Percentiles rank a stretch among this genome's conserved stretches.
Conservation (phyloP, 768 basidiomycete genomes). For the Amanita brunnescens region DNA sequence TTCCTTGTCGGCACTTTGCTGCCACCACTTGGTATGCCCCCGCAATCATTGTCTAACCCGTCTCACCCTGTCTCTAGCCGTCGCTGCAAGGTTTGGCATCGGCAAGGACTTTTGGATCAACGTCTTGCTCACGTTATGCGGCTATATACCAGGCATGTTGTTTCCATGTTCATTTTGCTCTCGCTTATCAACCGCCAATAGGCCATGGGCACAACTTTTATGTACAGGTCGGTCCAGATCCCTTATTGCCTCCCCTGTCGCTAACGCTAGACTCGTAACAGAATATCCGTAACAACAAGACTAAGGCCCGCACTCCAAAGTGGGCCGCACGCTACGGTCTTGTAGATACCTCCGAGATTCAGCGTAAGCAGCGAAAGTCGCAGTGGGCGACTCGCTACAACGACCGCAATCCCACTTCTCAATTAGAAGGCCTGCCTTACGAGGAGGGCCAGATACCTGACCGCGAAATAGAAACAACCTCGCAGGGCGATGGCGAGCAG, state of each 20-base stretch:
- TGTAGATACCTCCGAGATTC: constrained; percentile 69
- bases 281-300: constrained; percentile 97
- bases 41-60: constrained; percentile 3
- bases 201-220: constrained; percentile 93
- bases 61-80: constrained; percentile 43
- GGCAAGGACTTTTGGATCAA: constrained; percentile 91
- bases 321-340: constrained; percentile 91
- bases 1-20: constrained; percentile 87
- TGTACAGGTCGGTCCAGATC: constrained; percentile 51
- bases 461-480: neutral
- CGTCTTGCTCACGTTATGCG: constrained; percentile 77
- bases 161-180: neutral
- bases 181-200: constrained; percentile 16
- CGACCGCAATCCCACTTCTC: constrained; percentile 64
- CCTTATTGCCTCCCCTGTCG: neutral
- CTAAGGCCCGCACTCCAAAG: constrained; percentile 85
- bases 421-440: constrained; percentile 59
- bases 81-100: constrained; percentile 88
- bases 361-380: constrained; percentile 69
- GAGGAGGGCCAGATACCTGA: constrained; percentile 72
- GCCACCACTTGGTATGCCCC: constrained; percentile 92
- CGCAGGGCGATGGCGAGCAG: constrained; percentile 21
- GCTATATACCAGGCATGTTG: constrained; percentile 76
- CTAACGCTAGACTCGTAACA: constrained; percentile 21
- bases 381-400: constrained; percentile 86